Conservation (phyloP, 2,329 filamentous ascomycete species). For the Didymella lethalis region DNA sequence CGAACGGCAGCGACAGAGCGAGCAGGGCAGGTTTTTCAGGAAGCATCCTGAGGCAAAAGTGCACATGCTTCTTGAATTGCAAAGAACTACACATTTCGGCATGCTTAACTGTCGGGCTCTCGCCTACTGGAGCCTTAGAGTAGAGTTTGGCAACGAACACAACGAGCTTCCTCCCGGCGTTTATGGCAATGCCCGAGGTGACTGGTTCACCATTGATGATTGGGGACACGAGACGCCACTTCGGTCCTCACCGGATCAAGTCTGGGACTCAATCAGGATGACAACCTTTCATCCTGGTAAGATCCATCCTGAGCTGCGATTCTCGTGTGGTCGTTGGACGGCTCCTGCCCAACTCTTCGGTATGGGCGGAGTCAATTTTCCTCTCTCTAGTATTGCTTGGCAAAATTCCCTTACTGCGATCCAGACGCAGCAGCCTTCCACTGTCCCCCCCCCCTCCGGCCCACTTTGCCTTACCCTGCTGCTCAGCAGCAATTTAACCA, state of each 20-base stretch:
- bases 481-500: background rate
- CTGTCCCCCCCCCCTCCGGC: too few relatives aligned
- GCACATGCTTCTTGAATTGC: background rate
- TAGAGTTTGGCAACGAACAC: too few relatives aligned
- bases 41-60: background rate
- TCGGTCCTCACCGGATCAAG: background rate
- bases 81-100: background rate
- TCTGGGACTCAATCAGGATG: background rate
- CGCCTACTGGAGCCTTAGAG: background rate
- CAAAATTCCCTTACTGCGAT: background rate
- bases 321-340: background rate
- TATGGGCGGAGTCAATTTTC: background rate
- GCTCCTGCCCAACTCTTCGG: background rate
- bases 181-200: background rate
- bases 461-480: background rate
- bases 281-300: background rate
- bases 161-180: background rate
- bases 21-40: background rate
- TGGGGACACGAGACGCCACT: background rate
- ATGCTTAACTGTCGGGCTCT: background rate
- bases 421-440: background rate
- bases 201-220: background rate
- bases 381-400: background rate
- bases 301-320: background rate
- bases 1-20: background rate